Evolutionary conservation across 2,329 filamentous ascomycete species (phyloP).

Genomic region (Verticillium isaacii): DNA sequence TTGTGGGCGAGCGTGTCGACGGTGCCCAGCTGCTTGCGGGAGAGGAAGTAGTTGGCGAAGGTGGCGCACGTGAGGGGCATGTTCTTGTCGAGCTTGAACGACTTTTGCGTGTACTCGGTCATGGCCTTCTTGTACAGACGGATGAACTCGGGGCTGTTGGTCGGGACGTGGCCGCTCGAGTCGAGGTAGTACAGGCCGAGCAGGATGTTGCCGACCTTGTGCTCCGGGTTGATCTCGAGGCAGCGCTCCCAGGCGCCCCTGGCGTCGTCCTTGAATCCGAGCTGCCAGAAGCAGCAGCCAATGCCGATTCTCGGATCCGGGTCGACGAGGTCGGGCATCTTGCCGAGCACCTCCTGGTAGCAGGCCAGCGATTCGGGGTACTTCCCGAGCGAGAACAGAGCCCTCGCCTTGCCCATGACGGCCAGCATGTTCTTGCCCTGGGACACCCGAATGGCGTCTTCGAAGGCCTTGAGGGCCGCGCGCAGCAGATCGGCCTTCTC

Average conservation of each 20-base stretch:
- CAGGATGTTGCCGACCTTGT: conserved; percentile 85
- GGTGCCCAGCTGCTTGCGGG: conserved; percentile 72
- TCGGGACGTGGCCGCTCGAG: conserved; percentile 74
- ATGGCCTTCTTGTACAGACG: conserved; percentile 88
- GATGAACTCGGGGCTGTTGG: conserved; percentile 80
- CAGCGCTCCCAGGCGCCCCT: conserved; percentile 85
- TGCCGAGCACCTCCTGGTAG: conserved; percentile 83
- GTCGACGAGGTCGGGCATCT: conserved; percentile 82
- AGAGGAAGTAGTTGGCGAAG: conserved; percentile 86
- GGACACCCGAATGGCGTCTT: conserved; percentile 84
- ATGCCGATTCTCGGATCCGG: conserved; percentile 95
- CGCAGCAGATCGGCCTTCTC: conserved; percentile 77
- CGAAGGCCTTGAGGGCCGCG: conserved; percentile 86
- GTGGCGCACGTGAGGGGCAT: conserved; percentile 85
- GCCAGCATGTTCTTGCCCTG: conserved; percentile 88
- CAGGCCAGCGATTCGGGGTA: conserved; percentile 76
- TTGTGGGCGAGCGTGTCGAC: conserved; percentile 86
- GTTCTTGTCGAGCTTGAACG: conserved; percentile 90
- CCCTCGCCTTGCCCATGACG: conserved; percentile 81
- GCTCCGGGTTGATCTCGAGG: conserved; percentile 74
- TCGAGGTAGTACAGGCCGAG: conserved; percentile 89
- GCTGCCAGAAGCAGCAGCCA: conserved; percentile 94
- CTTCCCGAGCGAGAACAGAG: conserved; percentile 80
- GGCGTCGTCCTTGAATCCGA: conserved; percentile 91
- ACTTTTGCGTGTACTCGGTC: conserved; percentile 88